Evolutionary conservation across 768 basidiomycete species (phyloP), one percentile per base, ranked within the genome.

Genomic region (Pulveroboletus ravenelii): DNA sequence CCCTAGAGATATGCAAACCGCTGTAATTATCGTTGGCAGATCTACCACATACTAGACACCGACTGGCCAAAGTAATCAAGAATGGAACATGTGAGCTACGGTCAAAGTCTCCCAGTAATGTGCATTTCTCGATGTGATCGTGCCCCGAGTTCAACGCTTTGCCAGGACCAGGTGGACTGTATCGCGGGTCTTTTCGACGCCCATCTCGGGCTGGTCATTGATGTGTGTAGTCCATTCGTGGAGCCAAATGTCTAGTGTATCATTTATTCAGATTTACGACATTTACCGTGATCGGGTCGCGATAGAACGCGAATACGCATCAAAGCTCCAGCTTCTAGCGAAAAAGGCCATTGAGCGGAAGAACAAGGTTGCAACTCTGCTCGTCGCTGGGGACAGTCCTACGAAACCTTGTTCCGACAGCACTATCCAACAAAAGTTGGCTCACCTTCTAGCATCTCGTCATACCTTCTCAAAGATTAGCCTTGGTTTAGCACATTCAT

Each of bases 301-400:
- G 7, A 70, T 92, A 10, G 90, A 93, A 66, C 80, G 84, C 45
- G 89, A 93, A 63, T 92, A 89, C 62, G 86, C 88, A 0, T 63
- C 68, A 23, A 90, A 87, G 62, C 72, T 93, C 10, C 82, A 85
- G 60, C 66, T 72, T 14, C 66, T 93, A 30, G 75, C 76, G 8
- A 82, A 78, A 65, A 89, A 83, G 62, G 82, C 83, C 1, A 68
- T 72, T 10, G 90, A 92, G 39, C 87, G 82, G 76, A 87, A 85
- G 66, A 69, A 67, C 40, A 87, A 79, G 67, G 74, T 74, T 49
- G 78, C 78, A 50, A 61, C 72, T 1, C 61, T 68, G 9, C 69
- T 85, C 20, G 78, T 86, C 8, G 66, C 90, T 10, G 90, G 89
- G 32, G 76, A 75, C 23, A 82, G 81, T 41, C 87, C 88, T 8